Conservation (phyloP, 2,329 filamentous ascomycete genomes). For the Neofusicoccum cordaticola region DNA sequence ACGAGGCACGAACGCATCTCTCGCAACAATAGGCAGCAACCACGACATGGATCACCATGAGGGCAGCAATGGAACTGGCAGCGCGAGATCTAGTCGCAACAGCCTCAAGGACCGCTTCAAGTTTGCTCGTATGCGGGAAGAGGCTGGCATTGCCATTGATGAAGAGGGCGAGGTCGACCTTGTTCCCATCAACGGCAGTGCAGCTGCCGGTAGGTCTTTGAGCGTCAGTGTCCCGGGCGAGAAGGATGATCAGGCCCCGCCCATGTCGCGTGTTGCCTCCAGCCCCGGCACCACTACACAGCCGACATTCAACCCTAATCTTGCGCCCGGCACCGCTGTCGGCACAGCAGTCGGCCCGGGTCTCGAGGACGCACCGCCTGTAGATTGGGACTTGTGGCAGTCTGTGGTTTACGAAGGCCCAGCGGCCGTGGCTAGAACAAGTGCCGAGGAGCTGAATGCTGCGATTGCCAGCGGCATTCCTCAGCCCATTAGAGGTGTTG, state of each 20-base stretch:
- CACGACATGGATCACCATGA: constrained; percentile 64
- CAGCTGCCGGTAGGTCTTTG: constrained; percentile 30
- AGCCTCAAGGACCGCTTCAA: constrained; percentile 49
- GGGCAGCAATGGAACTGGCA: constrained; percentile 26
- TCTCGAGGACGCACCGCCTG: constrained; percentile 64
- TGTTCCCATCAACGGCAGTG: neutral
- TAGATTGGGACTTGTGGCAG: constrained; percentile 99
- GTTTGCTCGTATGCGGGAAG: constrained; percentile 44
- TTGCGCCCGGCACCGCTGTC: constrained; percentile 82
- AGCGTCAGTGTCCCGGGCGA: constrained; percentile 49
- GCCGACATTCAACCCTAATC: constrained; percentile 62
- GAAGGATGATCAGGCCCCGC: constrained; percentile 39
- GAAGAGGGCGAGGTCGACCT: constrained; percentile 46
- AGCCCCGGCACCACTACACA: constrained; percentile 49
- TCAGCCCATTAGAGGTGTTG: constrained; percentile 91
- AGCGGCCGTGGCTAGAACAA: constrained; percentile 80
- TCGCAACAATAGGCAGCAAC: constrained; percentile 76
- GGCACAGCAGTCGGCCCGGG: constrained; percentile 76
- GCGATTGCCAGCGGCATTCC: constrained; percentile 94
- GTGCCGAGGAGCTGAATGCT: constrained; percentile 81
- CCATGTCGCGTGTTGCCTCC: constrained; percentile 23
- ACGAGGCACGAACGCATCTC: constrained; percentile 76
- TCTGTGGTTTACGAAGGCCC: constrained; percentile 92
- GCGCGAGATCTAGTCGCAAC: constrained; percentile 34
- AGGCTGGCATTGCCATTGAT: constrained; percentile 38